Base-by-base conservation (phyloP, 306 rosid genomes). In the Begonia loranthoides region DNA sequence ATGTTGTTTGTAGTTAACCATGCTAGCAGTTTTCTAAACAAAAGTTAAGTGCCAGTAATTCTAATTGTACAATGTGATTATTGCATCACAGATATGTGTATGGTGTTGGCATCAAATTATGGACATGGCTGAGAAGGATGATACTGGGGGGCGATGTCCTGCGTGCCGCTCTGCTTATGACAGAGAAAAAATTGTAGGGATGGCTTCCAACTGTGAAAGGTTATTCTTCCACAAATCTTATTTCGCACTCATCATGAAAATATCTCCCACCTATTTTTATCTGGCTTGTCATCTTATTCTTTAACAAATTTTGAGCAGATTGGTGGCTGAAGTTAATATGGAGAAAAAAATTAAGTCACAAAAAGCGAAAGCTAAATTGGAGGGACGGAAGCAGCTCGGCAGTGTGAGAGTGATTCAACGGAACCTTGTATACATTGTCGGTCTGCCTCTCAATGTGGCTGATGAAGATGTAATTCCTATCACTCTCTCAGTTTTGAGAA, bases 91-190 rank as follows among this genome's bases (percentile, higher is more conserved):
- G 99, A 79, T 92, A 63, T 92, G 99, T 80, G 99, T 92, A 58
- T 92, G 99, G 99, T 92, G 99, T 67, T 92, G 99, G 96, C 96
- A 92, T 73, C 99, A 92, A 73, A 76, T 92, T 55, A 79, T 92
- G 84, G 93, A 69, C 53, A 83, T 92, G 89, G 99, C 96, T 14
- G 94, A 86, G 81, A 90, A 90, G 94, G 94, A 90, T 74, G 92
- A 76, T 50, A 72, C 99, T 0, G 99, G 80, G 56, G 99, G 99
- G 66, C 83, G 87, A 65, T 90, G 95, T 70, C 95, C 99, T 21
- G 99, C 99, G 0, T 90, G 99, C 63, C 99, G 95, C 59, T 45
- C 80, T 46, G 66, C 95, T 55, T 90, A 90, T 74, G 99, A 90
- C 67, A 90, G 82, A 82, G 92, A 86, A 67, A 90, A 82, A 71